Conservation (phyloP, 345 rosid species). For the Salix viminalis region DNA sequence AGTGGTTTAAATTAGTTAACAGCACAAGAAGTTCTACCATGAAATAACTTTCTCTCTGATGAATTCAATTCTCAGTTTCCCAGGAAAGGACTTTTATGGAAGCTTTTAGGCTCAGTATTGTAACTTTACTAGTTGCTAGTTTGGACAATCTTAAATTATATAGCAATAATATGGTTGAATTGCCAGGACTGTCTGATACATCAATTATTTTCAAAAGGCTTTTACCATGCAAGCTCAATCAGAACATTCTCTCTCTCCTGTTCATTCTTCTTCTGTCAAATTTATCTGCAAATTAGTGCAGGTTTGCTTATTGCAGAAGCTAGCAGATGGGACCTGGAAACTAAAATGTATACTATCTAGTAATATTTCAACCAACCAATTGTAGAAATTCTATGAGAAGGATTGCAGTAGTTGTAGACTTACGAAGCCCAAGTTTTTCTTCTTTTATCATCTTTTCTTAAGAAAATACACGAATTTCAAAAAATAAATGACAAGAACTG, state of each 20-base stretch:
- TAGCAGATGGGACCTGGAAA: neutral
- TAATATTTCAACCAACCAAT: neutral
- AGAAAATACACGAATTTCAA: neutral
- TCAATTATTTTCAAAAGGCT: neutral
- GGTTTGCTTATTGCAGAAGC: neutral
- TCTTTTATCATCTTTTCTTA: neutral
- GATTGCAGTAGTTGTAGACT: neutral
- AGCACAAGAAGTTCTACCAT: constrained; percentile 40
- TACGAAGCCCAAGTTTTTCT: neutral
- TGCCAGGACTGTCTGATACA: neutral
- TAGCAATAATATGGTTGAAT: neutral
- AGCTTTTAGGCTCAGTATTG: constrained; percentile 1
- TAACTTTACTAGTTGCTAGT: neutral
- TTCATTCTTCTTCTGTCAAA: neutral
- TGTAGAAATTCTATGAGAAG: neutral
- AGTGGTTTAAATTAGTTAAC: constrained; percentile 70
- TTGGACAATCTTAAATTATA: neutral
- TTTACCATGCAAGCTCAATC: neutral
- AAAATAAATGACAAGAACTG: neutral
- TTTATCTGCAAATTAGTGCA: neutral
- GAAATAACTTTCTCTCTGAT: constrained; percentile 15
- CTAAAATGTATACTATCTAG: neutral
- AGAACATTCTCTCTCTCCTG: neutral
- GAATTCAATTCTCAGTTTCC: constrained; percentile 6
- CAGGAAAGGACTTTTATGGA: constrained; percentile 13